Conservation (phyloP, 2,329 filamentous ascomycete genomes). For the Penicillium aurantiogriseum region DNA sequence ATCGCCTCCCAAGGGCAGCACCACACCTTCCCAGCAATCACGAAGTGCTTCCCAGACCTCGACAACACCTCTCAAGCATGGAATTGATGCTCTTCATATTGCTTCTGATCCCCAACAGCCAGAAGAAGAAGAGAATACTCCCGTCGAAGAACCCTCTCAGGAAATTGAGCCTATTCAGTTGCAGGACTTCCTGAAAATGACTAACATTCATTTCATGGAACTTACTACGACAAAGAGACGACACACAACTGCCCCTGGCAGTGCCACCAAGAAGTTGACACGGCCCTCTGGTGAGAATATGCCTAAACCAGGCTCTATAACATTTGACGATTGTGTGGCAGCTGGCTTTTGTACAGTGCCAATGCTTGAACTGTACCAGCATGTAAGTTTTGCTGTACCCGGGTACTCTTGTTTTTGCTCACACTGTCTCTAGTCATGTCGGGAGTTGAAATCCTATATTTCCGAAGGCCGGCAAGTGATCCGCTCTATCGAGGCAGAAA, state of each 20-base stretch:
- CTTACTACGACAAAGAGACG: constrained; percentile 92
- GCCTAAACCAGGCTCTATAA: constrained; percentile 31
- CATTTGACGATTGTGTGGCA: constrained; percentile 74
- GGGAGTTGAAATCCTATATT: constrained; percentile 95
- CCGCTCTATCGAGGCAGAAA: constrained; percentile 84
- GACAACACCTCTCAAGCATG: constrained; percentile 36
- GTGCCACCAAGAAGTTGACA: constrained; percentile 31
- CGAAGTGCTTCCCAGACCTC: constrained; percentile 42
- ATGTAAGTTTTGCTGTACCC: constrained; percentile 53
- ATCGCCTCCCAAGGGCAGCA: constrained; percentile 41
- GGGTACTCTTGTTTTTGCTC: constrained; percentile 20
- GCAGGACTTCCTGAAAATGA: constrained; percentile 91
- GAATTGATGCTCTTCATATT: constrained; percentile 21
- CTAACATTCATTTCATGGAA: constrained; percentile 97
- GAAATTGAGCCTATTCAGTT: constrained; percentile 69
- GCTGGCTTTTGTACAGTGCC: constrained; percentile 89
- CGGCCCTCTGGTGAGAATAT: constrained; percentile 28
- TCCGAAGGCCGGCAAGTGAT: constrained; percentile 88
- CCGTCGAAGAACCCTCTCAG: constrained; percentile 45
- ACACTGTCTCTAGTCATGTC: constrained; percentile 61
- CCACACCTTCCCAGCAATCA: constrained; percentile 51
- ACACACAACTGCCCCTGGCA: constrained; percentile 70
- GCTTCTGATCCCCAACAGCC: constrained; percentile 39
- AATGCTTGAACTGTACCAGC: constrained; percentile 91
- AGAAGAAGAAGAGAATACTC: constrained; percentile 47